Percentiles rank a stretch among this genome's conserved stretches.
Evolutionary conservation across 345 rosid species (phyloP).

Genomic region (Camelina sativa): DNA sequence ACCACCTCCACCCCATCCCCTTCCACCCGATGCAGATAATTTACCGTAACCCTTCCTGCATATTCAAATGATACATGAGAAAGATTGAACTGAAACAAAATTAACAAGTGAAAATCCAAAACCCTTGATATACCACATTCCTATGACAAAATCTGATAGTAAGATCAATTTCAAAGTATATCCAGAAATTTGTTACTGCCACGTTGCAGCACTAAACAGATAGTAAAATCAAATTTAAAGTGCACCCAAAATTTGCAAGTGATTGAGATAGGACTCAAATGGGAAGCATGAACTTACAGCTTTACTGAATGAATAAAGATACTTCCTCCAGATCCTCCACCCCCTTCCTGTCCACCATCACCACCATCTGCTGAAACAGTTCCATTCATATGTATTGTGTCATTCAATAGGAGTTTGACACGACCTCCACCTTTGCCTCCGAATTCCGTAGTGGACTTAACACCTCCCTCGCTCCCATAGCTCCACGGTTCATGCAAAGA

Average conservation of each 20-base stretch:
- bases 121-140: slow-evolving; percentile 17
- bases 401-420: slow-evolving; percentile 61
- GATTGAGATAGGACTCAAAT: slow-evolving; percentile 16
- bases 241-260: not conserved
- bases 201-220: slow-evolving; percentile 19
- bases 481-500: slow-evolving; percentile 87
- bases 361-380: slow-evolving; percentile 83
- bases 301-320: slow-evolving; percentile 64
- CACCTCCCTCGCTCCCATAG: slow-evolving; percentile 91
- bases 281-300: slow-evolving; percentile 63
- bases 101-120: slow-evolving; percentile 20
- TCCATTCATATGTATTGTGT: slow-evolving; percentile 78
- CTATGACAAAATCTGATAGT: not conserved
- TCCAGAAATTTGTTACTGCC: not conserved
- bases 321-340: slow-evolving; percentile 99
- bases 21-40: slow-evolving; percentile 90
- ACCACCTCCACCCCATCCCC: slow-evolving; percentile 97
- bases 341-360: slow-evolving; percentile 72
- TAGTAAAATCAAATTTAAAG: not conserved
- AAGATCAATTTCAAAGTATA: slow-evolving; percentile 10
- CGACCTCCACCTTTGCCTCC: slow-evolving; percentile 98
- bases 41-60: slow-evolving; percentile 88
- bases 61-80: slow-evolving; percentile 40
- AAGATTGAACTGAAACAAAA: slow-evolving; percentile 22
- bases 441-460: slow-evolving; percentile 50